Conservation (phyloP, 768 basidiomycete genomes). For the Tricholomella constricta region DNA sequence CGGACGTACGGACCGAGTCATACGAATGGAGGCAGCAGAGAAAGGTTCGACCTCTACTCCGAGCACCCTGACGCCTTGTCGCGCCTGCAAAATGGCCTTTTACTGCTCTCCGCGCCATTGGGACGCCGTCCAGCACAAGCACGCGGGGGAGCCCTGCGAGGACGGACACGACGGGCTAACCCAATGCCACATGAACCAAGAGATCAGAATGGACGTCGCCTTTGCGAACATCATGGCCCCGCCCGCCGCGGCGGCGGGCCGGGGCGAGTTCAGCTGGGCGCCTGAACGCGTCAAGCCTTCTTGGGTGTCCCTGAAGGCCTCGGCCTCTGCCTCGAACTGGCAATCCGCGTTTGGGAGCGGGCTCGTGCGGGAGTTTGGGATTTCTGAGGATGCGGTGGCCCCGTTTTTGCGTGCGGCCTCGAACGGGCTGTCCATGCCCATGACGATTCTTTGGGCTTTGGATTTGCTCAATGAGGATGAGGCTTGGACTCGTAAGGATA, state of each 20-base stretch:
- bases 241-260: neutral
- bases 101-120: slow-evolving; percentile 29
- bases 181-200: slow-evolving; percentile 27
- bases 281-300: slow-evolving; percentile 26
- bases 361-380: slow-evolving; percentile 8
- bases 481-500: slow-evolving; percentile 20
- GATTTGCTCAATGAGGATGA: slow-evolving; percentile 19
- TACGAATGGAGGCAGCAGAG: slow-evolving; percentile 21
- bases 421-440: slow-evolving; percentile 24
- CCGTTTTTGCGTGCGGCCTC: slow-evolving; percentile 27
- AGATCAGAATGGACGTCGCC: slow-evolving; percentile 18
- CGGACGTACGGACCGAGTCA: slow-evolving; percentile 24
- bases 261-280: slow-evolving; percentile 28
- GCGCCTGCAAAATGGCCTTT: slow-evolving; percentile 24
- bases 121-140: slow-evolving; percentile 17
- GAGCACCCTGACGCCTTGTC: slow-evolving; percentile 20
- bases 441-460: slow-evolving; percentile 27
- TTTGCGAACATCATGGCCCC: slow-evolving; percentile 8
- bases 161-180: slow-evolving; percentile 23
- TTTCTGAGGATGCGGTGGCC: slow-evolving; percentile 3
- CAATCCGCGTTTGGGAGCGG: slow-evolving; percentile 23
- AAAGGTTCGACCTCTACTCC: neutral
- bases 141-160: slow-evolving; percentile 19
- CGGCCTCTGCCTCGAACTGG: too few species aligned
- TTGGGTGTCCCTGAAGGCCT: slow-evolving; percentile 29